A percentile compares a stretch with the other conserved stretches of the same genome.
These are phyloP conservation scores for Aspergillus aculeatinus DNA, from an alignment of 2,329 filamentous ascomycete genomes.

Conservation along the genomic window DNA sequence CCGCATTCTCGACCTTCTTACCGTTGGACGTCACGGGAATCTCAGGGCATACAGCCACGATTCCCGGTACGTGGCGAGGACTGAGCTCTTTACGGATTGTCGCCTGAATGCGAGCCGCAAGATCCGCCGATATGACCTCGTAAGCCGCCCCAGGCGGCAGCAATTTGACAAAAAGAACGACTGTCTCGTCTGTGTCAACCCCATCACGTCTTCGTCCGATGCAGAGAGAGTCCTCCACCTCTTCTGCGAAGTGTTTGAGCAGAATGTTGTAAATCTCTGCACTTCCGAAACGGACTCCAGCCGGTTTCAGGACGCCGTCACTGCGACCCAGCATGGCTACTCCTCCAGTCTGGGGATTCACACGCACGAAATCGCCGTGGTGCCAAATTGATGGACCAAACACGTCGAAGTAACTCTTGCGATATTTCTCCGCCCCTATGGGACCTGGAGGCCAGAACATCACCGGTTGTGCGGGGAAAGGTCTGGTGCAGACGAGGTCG, in stretches of 20 bases:
- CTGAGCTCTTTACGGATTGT: conserved; percentile 76
- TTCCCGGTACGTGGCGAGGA: conserved; percentile 80
- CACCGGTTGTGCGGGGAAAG: conserved; percentile 89
- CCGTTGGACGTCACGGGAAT: conserved; percentile 92
- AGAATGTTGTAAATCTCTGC: conserved; percentile 97
- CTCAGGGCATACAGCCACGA: conserved; percentile 78
- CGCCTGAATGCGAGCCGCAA: conserved; percentile 64
- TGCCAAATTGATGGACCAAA: conserved; percentile 75
- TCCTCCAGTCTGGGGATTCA: conserved; percentile 70
- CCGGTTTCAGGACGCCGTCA: conserved; percentile 89
- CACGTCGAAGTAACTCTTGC: conserved; percentile 80
- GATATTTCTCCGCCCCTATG: conserved; percentile 73
- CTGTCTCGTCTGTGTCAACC: conserved; percentile 76
- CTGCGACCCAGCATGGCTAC: conserved; percentile 88
- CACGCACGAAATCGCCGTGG: conserved; percentile 84
- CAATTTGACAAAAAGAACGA: conserved; percentile 86
- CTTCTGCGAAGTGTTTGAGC: conserved; percentile 72
- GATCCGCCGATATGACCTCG: conserved; percentile 54
- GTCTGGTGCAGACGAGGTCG: conserved; percentile 80
- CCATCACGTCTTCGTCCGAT: conserved; percentile 71
- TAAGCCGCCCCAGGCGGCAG: conserved; percentile 29
- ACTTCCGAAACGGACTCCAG: conserved; percentile 85
- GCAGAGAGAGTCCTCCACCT: conserved; percentile 84
- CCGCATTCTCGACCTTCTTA: conserved; percentile 96
- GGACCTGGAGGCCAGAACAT: conserved; percentile 73